Evolutionary conservation across 2,329 filamentous ascomycete genomes (phyloP).

Genomic region (Chaetomium sp.): DNA sequence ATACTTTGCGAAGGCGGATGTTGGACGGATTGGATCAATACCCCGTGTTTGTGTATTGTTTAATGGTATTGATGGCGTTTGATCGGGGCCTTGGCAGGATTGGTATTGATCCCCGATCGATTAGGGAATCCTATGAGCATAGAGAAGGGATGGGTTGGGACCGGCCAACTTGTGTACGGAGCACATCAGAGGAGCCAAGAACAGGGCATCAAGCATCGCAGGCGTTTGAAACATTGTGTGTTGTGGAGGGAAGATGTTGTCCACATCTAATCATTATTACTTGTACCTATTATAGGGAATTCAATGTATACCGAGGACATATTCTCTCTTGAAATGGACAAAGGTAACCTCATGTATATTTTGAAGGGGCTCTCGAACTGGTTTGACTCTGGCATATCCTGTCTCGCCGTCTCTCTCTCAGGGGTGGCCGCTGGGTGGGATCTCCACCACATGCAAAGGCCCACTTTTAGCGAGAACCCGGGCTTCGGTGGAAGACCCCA

Average conservation of each 20-base stretch:
- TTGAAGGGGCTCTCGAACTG: background rate
- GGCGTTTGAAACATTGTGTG: constrained; percentile 19
- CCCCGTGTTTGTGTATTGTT: constrained; percentile 4
- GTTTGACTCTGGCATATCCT: background rate
- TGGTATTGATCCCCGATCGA: background rate
- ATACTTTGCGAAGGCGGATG: background rate
- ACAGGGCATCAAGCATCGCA: constrained; percentile 9
- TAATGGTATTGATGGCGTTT: constrained; percentile 6
- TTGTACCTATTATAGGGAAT: background rate
- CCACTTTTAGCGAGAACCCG: constrained; percentile 19
- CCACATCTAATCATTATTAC: constrained; percentile 2
- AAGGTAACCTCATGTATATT: too few relatives aligned
- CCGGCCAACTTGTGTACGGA: background rate
- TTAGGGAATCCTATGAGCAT: background rate
- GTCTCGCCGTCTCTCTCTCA: background rate
- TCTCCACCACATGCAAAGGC: background rate
- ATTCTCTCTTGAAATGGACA: background rate
- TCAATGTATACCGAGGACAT: background rate
- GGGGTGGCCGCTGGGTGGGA: background rate
- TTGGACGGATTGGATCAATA: background rate
- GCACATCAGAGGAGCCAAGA: background rate
- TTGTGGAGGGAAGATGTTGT: background rate
- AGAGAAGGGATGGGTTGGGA: background rate
- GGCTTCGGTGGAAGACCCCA: constrained; percentile 8
- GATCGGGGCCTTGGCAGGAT: background rate